A percentile compares a stretch with the other conserved stretches of the same genome.
Conservation (phyloP, 345 rosid species). For the Gossypium ekmanianum region DNA sequence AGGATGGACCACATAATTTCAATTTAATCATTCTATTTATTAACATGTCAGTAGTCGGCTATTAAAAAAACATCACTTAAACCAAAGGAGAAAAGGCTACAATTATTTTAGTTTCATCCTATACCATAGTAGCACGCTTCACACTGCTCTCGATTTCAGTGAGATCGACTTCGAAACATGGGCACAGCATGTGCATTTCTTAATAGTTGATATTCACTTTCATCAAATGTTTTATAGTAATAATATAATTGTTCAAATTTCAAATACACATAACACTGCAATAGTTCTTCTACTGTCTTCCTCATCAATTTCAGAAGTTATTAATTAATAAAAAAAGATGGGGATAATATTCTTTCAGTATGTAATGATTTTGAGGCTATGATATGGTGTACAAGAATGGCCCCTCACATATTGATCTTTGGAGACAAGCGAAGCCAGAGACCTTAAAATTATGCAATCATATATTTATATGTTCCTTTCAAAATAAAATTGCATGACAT, state of each 20-base stretch:
- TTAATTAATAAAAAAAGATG: background rate
- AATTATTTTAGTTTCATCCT: background rate
- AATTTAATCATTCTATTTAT: background rate
- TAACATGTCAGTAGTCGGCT: background rate
- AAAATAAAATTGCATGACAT: background rate
- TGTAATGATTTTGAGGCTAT: background rate
- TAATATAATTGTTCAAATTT: too few relatives aligned
- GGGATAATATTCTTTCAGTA: background rate
- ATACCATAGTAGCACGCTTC: background rate
- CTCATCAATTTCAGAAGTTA: too few relatives aligned
- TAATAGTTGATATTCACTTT: background rate
- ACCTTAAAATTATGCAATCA: background rate
- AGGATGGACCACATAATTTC: background rate
- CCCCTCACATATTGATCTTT: background rate
- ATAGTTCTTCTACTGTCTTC: too few relatives aligned
- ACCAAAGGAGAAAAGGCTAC: background rate
- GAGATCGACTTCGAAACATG: background rate
- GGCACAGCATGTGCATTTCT: background rate
- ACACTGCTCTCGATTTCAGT: background rate
- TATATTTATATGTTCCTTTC: background rate
- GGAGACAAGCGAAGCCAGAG: constrained; percentile 4
- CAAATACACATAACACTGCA: too few relatives aligned
- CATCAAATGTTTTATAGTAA: too few relatives aligned
- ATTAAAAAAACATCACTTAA: background rate
- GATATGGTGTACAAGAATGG: background rate